Percentiles rank a stretch among this genome's conserved stretches.
phyloP scores from a whole-genome alignment of 352 stramenopile species.

The Pythium aquatile region DNA sequence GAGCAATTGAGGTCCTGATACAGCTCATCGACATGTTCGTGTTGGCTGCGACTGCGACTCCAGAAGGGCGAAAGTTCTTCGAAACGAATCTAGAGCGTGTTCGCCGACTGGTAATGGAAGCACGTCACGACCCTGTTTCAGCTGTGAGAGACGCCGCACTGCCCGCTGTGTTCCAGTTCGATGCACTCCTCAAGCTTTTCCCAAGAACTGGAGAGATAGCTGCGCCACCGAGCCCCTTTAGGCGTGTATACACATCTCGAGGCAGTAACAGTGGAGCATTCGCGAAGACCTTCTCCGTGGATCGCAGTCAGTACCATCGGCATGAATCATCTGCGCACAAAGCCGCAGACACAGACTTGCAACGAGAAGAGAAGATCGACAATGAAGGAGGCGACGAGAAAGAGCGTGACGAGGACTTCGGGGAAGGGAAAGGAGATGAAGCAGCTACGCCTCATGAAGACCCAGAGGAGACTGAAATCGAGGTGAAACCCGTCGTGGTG shows the following conservation, averaged over 20 bases:
- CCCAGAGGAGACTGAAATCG: background rate
- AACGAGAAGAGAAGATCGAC: background rate
- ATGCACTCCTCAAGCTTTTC: slow-evolving; percentile 39
- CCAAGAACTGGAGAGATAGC: slow-evolving; percentile 4
- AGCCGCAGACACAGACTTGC: background rate
- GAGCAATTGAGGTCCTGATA: slow-evolving; percentile 49
- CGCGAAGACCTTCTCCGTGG: slow-evolving; percentile 3
- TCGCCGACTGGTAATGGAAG: slow-evolving; percentile 39
- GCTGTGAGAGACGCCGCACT: slow-evolving; percentile 52
- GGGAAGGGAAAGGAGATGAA: slow-evolving; percentile 15
- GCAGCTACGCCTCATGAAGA: slow-evolving; percentile 3
- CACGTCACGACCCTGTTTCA: slow-evolving; percentile 51
- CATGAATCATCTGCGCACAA: background rate
- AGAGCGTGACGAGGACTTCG: slow-evolving; percentile 30
- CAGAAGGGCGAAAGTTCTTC: slow-evolving; percentile 17
- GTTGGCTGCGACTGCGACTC: slow-evolving; percentile 27
- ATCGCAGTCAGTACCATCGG: background rate
- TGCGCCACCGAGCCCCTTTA: slow-evolving; percentile 22
- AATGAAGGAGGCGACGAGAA: slow-evolving; percentile 17
- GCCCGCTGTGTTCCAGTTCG: slow-evolving; percentile 37
- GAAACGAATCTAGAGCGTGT: slow-evolving; percentile 35
- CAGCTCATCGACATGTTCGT: slow-evolving; percentile 47
- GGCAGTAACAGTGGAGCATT: slow-evolving; percentile 13
- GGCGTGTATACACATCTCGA: slow-evolving; percentile 13
- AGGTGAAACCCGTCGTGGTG: background rate